Base-by-base conservation (phyloP, 257 asterid genomes). In the Solanum tarijense region DNA sequence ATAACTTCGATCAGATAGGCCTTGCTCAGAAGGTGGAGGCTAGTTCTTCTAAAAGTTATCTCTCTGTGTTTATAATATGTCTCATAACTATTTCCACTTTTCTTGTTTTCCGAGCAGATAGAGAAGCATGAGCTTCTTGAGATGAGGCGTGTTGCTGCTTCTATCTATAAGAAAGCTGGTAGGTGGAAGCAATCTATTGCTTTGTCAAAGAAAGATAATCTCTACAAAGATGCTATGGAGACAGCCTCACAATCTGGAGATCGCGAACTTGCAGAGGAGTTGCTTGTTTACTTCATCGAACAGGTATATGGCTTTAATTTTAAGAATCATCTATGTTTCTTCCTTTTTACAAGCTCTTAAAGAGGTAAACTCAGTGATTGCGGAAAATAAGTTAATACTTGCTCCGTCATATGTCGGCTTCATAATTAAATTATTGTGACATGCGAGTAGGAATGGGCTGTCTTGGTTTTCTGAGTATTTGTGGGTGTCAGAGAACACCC, bases 111-210 rank as follows among this genome's bases (percentile, higher is more conserved):
- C 81, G 86, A 60, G 58, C 97, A 97, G 99, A 94, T 95, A 74
- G 99, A 97, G 98, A 97, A 97, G 89, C 99, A 97, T 35, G 99
- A 97, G 93, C 98, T 97, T 85, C 98, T 97, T 87, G 99, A 97
- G 94, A 97, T 97, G 99, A 94, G 99, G 90, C 99, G 99, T 88
- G 99, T 96, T 89, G 98, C 99, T 85, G 98, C 99, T 62, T 97
- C 95, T 90, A 97, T 97, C 84, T 97, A 97, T 93, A 97, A 97
- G 94, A 97, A 95, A 94, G 99, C 99, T 32, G 99, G 99, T 71
- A 93, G 99, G 90, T 97, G 99, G 99, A 96, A 93, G 94, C 98
- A 92, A 87, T 97, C 99, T 29, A 97, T 97, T 90, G 98, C 99
- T 66, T 88, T 97, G 92, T 97, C 99, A 72, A 97, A 96, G 98